Evolutionary conservation across 106 monocot species (phyloP), one percentile per base, ranked within the genome.

Genomic region (Vanilla planifolia): DNA sequence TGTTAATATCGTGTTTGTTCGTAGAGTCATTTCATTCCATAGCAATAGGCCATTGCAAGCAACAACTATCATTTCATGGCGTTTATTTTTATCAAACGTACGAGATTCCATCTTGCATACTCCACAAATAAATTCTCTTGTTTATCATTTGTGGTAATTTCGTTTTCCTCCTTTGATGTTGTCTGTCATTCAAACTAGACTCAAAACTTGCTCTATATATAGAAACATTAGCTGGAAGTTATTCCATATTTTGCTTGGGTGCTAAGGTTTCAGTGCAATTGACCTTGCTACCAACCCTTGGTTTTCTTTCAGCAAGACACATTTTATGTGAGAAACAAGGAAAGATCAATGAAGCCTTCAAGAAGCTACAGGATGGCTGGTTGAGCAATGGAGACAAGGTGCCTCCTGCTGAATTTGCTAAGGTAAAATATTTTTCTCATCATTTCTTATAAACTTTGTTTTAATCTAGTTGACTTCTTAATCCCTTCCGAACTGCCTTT

Each of bases 331-430:
- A 96, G 69, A 96, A 96, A 66, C 96, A 96, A 75, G 90, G 87
- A 17, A 91, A 84, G 79, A 87, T 96, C 33, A 96, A 90, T 77
- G 95, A 96, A 55, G 96, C 96, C 33, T 96, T 91, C 65, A 91
- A 84, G 47, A 96, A 96, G 55, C 71, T 96, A 29, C 81, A 96
- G 73, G 91, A 91, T 64, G 96, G 96, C 45, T 96, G 87, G 96
- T 67, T 96, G 57, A 61, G 69, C 77, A 96, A 91, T 64, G 96
- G 90, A 59, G 96, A 96, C 73, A 91, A 96, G 50, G 91, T 96
- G 42, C 96, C 96, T 59, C 96, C 96, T 51, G 81, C 91, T 69
- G 96, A 96, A 52, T 96, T 96, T 73, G 91, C 96, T 15, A 96
- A 91, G 67, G 96, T 87, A 60, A 65, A 14, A n/a, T n/a, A n/a